These are phyloP conservation scores for Raffaelea arxii DNA, from an alignment of 2,329 filamentous ascomycete genomes.

Conservation along the genomic window DNA sequence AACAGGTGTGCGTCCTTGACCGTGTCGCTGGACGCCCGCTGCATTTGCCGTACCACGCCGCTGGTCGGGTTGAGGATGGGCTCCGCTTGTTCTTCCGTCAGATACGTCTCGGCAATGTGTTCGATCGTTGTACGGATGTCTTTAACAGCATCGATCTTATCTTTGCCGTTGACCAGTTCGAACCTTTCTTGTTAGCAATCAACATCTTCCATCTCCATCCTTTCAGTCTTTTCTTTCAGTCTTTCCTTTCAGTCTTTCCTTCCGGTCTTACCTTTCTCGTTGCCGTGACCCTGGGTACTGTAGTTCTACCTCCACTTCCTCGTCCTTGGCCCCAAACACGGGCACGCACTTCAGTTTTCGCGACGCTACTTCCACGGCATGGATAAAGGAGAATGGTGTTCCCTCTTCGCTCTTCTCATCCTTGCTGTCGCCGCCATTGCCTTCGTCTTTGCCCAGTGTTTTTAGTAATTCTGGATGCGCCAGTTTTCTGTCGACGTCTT, in stretches of 20 bases:
- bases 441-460: conserved; percentile 9
- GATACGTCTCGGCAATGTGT: conserved; percentile 64
- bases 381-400: conserved; percentile 38
- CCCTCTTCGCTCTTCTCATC: conserved; percentile 21
- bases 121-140: conserved; percentile 63
- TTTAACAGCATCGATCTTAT: conserved; percentile 67
- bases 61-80: conserved; percentile 61
- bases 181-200: conserved; percentile 36
- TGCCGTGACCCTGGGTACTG: conserved; percentile 65
- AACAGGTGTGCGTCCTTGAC: conserved; percentile 59
- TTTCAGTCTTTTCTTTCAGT: too few relatives aligned
- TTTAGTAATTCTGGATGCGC: conserved; percentile 34
- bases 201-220: too few relatives aligned
- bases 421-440: conserved; percentile 25
- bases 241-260: conserved; percentile 1
- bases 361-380: conserved; percentile 48
- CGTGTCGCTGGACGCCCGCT: conserved; percentile 60
- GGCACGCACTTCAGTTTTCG: conserved; percentile 40
- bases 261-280: conserved; percentile 22
- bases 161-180: conserved; percentile 67
- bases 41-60: conserved; percentile 68
- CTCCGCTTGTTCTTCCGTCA: conserved; percentile 58
- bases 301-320: conserved; percentile 55
- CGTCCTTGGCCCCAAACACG: conserved; percentile 36
- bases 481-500: conserved; percentile 26